Percentiles rank a stretch among this genome's conserved stretches.
These are phyloP conservation scores for Albizia julibrissin DNA, from an alignment of 306 rosid species.

Conservation along the genomic window DNA sequence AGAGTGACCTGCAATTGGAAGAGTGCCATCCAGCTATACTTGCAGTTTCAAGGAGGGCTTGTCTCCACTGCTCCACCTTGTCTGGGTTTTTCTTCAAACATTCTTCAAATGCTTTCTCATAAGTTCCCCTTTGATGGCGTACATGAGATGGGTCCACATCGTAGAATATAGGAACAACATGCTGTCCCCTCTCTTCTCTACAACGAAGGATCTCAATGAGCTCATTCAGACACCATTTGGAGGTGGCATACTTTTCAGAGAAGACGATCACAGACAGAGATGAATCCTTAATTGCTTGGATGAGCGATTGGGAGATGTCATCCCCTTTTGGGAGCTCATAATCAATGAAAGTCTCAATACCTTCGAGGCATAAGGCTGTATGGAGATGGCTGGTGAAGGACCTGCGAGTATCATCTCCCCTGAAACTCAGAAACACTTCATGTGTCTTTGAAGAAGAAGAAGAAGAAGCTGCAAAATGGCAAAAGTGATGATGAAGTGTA, in stretches of 20 bases:
- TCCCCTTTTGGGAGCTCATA: not conserved
- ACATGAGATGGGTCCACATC: not conserved
- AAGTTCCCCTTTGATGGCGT: not conserved
- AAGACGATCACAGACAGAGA: not conserved
- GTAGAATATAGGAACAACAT: not conserved
- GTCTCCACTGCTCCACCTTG: not conserved
- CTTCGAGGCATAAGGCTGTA: not conserved
- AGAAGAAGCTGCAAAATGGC: not conserved
- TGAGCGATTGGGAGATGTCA: not conserved
- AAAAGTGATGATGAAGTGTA: too few species aligned
- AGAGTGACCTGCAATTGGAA: not conserved
- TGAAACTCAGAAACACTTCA: not conserved
- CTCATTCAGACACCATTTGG: not conserved
- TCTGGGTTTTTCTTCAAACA: not conserved
- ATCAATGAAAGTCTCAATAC: not conserved
- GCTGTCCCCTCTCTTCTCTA: not conserved
- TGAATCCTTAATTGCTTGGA: not conserved
- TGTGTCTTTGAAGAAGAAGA: not conserved
- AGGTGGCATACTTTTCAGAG: not conserved
- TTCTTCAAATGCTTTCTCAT: not conserved
- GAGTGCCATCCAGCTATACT: not conserved
- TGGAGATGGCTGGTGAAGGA: not conserved
- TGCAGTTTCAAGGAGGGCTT: not conserved
- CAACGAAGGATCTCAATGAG: not conserved
- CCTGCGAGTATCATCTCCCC: not conserved